Base-by-base conservation (phyloP, 2,329 filamentous ascomycete species). In the Aplosporella prunicola region DNA sequence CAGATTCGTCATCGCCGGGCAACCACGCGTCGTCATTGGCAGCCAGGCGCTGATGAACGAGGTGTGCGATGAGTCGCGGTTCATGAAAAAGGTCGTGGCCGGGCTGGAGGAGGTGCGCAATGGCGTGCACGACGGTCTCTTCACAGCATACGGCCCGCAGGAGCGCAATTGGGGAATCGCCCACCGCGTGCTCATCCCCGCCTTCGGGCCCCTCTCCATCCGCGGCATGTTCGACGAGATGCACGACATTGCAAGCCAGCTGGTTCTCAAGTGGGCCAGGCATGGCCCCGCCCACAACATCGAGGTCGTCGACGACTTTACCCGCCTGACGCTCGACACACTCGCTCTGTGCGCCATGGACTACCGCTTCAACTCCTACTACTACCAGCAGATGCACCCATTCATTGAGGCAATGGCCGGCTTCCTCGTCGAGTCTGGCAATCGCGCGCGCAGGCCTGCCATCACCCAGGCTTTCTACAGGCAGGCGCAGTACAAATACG, bases 131-230 rank as follows among this genome's bases (percentile, higher is more conserved):
- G 51, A 61, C 43, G 61, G 62, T 4, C 49, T 66, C 0, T 66
- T 65, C 45, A 64, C 62, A 11, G 56, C 61, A 3, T 51, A 52
- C 18, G 54, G 55, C 9, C 51, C 55, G 2, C 55, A 64, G 39
- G 55, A 60, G 22, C 55, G 36, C 14, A 43, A 45, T 15, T 45
- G 43, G 43, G 74, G 70, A 17, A 69, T 80, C 45, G 80, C 82
- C 18, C 74, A 83, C 49, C 63, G 76, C 15, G 61, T 78, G 11
- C 61, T 85, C 37, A 70, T 80, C 49, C 79, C 80, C 0, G 78
- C 78, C 2, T 83, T 85, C 52, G 80, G 80, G 0, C 80, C 80
- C 0, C 55, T 83, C 15, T 67, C 72, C 2, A 83, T 86, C 47
- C 68, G 73, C 23, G 63, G 59, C 39, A 84, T 84, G 80, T 84